Conservation (phyloP, 2,329 filamentous ascomycete genomes). For the Hypoxylon sp. region DNA sequence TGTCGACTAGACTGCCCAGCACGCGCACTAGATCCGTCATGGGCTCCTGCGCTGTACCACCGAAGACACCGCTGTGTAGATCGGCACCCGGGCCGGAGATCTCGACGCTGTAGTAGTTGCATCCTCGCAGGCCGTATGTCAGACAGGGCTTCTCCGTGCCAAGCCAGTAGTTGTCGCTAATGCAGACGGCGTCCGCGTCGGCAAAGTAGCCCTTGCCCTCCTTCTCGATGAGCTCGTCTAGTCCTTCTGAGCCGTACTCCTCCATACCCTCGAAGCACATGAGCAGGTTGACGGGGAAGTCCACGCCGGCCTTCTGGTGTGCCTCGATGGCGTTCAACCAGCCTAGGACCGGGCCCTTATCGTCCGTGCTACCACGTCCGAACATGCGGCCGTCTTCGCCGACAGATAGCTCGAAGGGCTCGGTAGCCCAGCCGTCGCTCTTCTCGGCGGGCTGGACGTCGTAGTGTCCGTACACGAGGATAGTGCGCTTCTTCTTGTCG, state of each 20-base stretch:
- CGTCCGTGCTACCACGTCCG: conserved; percentile 93
- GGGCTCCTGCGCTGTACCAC: conserved; percentile 94
- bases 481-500: conserved; percentile 92
- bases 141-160: conserved; percentile 98
- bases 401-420: conserved; percentile 89
- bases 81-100: conserved; percentile 92
- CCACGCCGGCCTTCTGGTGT: conserved; percentile 92
- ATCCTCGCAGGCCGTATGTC: conserved; percentile 95
- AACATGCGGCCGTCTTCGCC: conserved; percentile 96
- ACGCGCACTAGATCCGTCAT: conserved; percentile 95
- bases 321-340: conserved; percentile 99
- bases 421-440: conserved; percentile 94
- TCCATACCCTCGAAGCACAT: conserved; percentile 99
- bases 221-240: conserved; percentile 92
- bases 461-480: conserved; percentile 98
- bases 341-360: conserved; percentile 96
- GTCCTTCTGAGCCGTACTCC: conserved; percentile 95
- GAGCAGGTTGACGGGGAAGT: conserved; percentile 96
- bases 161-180: conserved; percentile 99
- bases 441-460: conserved; percentile 96
- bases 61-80: conserved; percentile 96
- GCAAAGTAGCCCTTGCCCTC: conserved; percentile 96
- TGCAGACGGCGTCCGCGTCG: conserved; percentile 95
- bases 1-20: conserved; percentile 86
- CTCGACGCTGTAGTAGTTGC: conserved; percentile 97